Evolutionary conservation across 805 yeast genomes (phyloP), one percentile per base, ranked within the genome.

Genomic region (Alloascoidea hylecoeti): DNA sequence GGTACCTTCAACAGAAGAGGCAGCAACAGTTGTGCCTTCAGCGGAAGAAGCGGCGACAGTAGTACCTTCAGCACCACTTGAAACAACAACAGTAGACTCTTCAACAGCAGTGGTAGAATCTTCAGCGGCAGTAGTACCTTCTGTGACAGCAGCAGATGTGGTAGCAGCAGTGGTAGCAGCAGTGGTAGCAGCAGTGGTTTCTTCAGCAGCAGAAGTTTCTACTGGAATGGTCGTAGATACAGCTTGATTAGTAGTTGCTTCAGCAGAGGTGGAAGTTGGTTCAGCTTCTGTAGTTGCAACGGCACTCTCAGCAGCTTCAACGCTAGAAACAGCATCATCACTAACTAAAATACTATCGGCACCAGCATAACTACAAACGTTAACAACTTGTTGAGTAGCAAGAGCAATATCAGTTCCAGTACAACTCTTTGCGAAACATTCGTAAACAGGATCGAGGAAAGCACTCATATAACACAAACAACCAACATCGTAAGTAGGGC

Each of bases 401-500:
- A 41, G 38, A 17, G 41, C 54, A 28, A 67, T 59, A 36, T 58
- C 68, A 1, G 41, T 23, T 15, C 64, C 68, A 3, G 43, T 18
- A 46, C 71, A 66, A 17, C 48, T 44, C 14, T 48, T 40, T 18
- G 65, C 68, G 39, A 65, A 46, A 47, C 72, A 66, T 33, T 55
- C 55, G 16, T 58, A 70, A 5, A 66, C 69, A 39, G 46, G 40
- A 4, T 66, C 67, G 27, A 61, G 55, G 64, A 66, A 65, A 42
- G 58, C 63, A n/a, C 68, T 63, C 67, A 66, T 64, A 18, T 64
- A 66, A 47, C 70, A 66, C 36, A 66, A 56, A 43, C 71, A 66
- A 5, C 71, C 71, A 18, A 70, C 63, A 45, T 66, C 71, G 70
- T 70, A 66, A 49, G 64, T 64, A 35, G 72, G 72, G 44, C 72